A percentile compares a stretch with the other conserved stretches of the same genome.
These are phyloP conservation scores for Solanum verrucosum DNA, from an alignment of 257 asterid species.

Conservation along the genomic window DNA sequence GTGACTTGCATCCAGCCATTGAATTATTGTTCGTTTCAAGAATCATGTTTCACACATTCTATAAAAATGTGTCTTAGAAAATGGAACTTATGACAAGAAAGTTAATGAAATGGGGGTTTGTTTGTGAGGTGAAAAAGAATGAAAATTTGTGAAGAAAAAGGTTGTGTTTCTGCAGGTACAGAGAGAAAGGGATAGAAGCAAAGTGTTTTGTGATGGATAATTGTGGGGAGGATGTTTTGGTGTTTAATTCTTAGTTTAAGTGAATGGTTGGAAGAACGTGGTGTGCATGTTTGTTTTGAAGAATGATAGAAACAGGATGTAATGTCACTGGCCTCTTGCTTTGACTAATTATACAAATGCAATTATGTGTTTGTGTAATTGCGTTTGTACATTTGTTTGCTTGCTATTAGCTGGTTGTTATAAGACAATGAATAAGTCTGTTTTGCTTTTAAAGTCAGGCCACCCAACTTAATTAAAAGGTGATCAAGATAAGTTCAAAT, in stretches of 20 bases:
- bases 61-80: constrained; percentile 11
- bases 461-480: neutral
- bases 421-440: neutral
- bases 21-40: neutral
- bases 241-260: neutral
- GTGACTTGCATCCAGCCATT: constrained; percentile 5
- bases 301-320: neutral
- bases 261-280: constrained; percentile 13
- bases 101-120: neutral
- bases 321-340: neutral
- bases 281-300: constrained; percentile 21
- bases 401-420: neutral
- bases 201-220: neutral
- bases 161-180: neutral
- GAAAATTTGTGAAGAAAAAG: neutral
- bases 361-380: neutral
- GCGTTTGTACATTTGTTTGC: neutral
- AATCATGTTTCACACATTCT: constrained; percentile 16
- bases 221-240: neutral
- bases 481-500: neutral
- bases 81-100: neutral
- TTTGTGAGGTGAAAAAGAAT: neutral
- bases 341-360: neutral
- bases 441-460: neutral
- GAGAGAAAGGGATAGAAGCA: neutral